phyloP scores from a whole-genome alignment of 148 eudicot genomes.

The Camellia lanceoleosa region DNA sequence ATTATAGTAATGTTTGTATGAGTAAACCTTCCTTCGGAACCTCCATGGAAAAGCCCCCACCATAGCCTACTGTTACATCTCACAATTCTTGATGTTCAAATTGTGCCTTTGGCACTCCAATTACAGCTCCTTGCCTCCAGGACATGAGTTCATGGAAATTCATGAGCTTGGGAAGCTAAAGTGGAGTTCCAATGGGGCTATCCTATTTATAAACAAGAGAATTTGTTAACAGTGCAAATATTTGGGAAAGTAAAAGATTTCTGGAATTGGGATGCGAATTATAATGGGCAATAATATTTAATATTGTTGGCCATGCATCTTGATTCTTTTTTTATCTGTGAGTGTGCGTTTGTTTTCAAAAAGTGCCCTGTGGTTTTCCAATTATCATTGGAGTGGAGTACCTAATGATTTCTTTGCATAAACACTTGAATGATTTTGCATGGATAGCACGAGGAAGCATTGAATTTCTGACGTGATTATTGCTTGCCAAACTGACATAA shows the following conservation, averaged over 20 bases:
- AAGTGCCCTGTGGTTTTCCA: not conserved
- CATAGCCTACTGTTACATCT: no score
- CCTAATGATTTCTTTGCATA: not conserved
- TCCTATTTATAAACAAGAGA: not conserved
- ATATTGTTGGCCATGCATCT: not conserved
- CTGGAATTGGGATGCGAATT: not conserved
- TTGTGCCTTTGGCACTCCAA: not conserved
- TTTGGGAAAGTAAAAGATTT: not conserved
- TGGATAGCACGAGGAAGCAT: not conserved
- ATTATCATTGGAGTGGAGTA: not conserved
- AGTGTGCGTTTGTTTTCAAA: not conserved
- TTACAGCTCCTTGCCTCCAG: slow-evolving; percentile 7
- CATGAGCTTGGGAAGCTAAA: slow-evolving; percentile 1
- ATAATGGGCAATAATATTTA: not conserved
- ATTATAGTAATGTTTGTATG: no score
- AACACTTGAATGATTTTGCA: not conserved
- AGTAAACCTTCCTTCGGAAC: no score
- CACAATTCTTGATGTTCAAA: not conserved
- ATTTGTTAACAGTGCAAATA: not conserved
- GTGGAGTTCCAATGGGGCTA: not conserved
- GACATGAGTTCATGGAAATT: not conserved
- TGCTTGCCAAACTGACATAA: slow-evolving; percentile 2
- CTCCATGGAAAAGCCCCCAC: no score
- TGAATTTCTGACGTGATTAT: slow-evolving; percentile 5
- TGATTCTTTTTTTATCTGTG: not conserved